Evolutionary conservation across 208 protist species (phyloP), one percentile per base, ranked within the genome.

Genomic region (Trypanosoma grayi): DNA sequence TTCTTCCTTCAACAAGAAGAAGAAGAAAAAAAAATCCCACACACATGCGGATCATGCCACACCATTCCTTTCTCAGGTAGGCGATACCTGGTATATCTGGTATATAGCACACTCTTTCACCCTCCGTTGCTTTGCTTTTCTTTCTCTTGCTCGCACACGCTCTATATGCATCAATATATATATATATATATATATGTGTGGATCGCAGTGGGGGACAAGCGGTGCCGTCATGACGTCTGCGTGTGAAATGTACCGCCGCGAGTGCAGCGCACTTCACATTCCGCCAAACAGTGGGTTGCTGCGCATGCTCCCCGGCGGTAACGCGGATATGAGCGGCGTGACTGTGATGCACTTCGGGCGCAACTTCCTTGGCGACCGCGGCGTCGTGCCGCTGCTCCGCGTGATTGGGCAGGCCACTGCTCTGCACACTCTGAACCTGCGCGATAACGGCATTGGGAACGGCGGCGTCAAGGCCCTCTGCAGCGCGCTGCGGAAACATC

Each of bases 301-400:
- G 25, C 37, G 59, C 25, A 60, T 25, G 31, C 36, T 69, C 4
- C 56, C 60, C 13, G 47, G 60, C 0, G 56, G 7, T 20, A 34
- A 2, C 20, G 37, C 14, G 0, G 22, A 34, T 25, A 27, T 63
- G 22, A 46, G 53, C 14, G 20, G 51, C 34, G 34, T 79, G 33
- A 64, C 57, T 31, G 70, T 73, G 13, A 47, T 90, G 46, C 68
- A 73, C 40, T 68, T 86, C 18, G 64, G 46, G 43, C 53, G 47
- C 5, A 86, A 85, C 53, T 65, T 80, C 25, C 14, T 90, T 1
- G 83, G 83, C 0, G 61, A 77, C 16, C 72, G 73, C 25, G 83
- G 83, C 1, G 31, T 87, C 46, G 10, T 47, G 5, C 68, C 79
- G 4, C 50, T 90, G 30, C 44, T 79, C 18, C 27, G 61, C 10